Evolutionary conservation across 257 asterid genomes (phyloP).

Genomic region (Fraxinus americana): DNA sequence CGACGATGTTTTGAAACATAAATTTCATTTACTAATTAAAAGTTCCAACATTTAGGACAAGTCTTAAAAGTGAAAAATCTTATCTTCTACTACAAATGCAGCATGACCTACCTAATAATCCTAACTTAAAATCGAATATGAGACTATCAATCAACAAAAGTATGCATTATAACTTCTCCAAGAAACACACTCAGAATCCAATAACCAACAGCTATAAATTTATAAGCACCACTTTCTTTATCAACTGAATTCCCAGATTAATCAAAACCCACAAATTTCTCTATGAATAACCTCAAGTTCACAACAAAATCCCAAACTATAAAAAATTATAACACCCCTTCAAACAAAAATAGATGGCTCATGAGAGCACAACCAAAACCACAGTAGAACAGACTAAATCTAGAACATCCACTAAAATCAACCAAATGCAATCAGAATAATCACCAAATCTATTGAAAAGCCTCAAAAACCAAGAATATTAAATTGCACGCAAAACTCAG

Average conservation of each 20-base stretch:
- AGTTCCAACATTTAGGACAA: too few species aligned
- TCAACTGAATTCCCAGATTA: not conserved
- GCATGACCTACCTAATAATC: too few species aligned
- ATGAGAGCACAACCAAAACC: not conserved
- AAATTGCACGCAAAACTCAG: slow-evolving; percentile 37
- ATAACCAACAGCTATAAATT: not conserved
- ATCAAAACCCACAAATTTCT: not conserved
- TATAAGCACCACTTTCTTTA: not conserved
- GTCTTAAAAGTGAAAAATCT: too few species aligned
- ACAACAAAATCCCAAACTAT: not conserved
- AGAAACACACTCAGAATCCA: not conserved
- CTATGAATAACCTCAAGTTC: not conserved
- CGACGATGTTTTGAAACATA: too few species aligned
- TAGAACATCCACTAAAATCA: not conserved
- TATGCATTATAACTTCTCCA: too few species aligned
- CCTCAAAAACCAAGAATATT: not conserved
- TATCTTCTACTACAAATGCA: too few species aligned
- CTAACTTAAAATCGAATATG: too few species aligned
- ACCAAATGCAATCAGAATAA: slow-evolving; percentile 6
- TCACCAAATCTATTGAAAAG: not conserved
- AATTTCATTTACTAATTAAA: too few species aligned
- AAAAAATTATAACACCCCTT: slow-evolving; percentile 12
- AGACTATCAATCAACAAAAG: too few species aligned
- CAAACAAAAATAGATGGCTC: not conserved
- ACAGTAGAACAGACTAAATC: not conserved